Percentiles rank a stretch among this genome's conserved stretches.
These are phyloP conservation scores for Heliamphora exappendiculata DNA, from an alignment of 148 eudicot species.

Conservation along the genomic window DNA sequence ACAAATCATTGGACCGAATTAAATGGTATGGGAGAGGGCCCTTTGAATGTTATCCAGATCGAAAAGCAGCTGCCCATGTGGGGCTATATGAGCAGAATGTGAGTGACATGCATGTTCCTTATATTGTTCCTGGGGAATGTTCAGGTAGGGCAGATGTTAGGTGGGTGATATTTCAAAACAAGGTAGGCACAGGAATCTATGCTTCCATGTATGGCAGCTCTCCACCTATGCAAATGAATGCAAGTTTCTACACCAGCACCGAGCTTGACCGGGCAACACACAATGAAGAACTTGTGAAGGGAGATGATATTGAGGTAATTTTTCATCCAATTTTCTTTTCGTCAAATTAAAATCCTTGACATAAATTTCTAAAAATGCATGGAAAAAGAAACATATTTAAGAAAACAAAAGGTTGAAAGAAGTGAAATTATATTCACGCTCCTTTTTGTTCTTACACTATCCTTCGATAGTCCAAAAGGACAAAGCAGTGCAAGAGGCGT, in stretches of 20 bases:
- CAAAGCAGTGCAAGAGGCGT: too few species aligned
- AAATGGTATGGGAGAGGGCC: slow-evolving; percentile 94
- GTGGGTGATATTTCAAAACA: slow-evolving; percentile 73
- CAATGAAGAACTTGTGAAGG: slow-evolving; percentile 62
- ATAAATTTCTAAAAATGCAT: background rate
- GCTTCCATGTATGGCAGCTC: slow-evolving; percentile 64
- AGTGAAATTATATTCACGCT: too few species aligned
- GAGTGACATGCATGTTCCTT: slow-evolving; percentile 85
- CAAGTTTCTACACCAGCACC: slow-evolving; percentile 69
- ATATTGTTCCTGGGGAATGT: slow-evolving; percentile 85
- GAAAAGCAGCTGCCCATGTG: slow-evolving; percentile 81
- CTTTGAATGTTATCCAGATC: slow-evolving; percentile 92
- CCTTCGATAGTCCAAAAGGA: too few species aligned
- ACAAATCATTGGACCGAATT: slow-evolving; percentile 56
- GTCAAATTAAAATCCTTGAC: background rate
- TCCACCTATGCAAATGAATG: slow-evolving; percentile 93
- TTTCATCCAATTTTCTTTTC: background rate
- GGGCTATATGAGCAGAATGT: slow-evolving; percentile 63
- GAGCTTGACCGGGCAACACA: slow-evolving; percentile 88
- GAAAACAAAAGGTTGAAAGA: background rate
- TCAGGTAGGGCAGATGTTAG: slow-evolving; percentile 92
- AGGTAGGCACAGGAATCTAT: slow-evolving; percentile 59
- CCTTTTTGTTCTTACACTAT: too few species aligned
- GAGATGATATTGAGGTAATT: slow-evolving; percentile 73
- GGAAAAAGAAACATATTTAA: background rate